A percentile compares a stretch with the other conserved stretches of the same genome.
phyloP scores from a whole-genome alignment of 2,329 filamentous ascomycete species.

The Lachnellula occidentalis region DNA sequence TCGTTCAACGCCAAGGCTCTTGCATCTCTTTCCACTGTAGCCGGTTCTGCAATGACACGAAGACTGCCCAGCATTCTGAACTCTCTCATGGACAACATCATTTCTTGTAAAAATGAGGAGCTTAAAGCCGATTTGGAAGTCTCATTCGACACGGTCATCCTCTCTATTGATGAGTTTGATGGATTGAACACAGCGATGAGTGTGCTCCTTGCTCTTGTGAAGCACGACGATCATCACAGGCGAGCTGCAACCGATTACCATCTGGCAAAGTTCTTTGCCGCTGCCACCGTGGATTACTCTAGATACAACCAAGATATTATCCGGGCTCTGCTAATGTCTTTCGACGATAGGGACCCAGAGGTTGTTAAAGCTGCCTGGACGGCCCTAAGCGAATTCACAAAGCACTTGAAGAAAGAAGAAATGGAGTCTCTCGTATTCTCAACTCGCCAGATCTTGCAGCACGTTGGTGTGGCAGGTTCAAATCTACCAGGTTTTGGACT shows the following conservation, averaged over 20 bases:
- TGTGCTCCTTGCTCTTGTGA: conserved; percentile 78
- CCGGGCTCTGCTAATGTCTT: conserved; percentile 81
- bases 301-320: conserved; percentile 95
- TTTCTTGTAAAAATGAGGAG: conserved; percentile 68
- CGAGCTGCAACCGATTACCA: conserved; percentile 74
- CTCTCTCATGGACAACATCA: conserved; percentile 87
- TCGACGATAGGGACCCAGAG: conserved; percentile 76
- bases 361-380: conserved; percentile 89
- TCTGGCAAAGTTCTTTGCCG: conserved; percentile 78
- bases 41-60: conserved; percentile 83
- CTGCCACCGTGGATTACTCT: conserved; percentile 81
- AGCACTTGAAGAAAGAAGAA: conserved; percentile 88
- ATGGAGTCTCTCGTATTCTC: conserved; percentile 91
- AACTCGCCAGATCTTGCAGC: conserved; percentile 77
- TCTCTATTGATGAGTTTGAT: conserved; percentile 93
- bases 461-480: conserved; percentile 80
- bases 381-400: conserved; percentile 81
- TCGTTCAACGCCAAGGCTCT: conserved; percentile 92
- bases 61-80: conserved; percentile 87
- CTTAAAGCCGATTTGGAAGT: conserved; percentile 67
- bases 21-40: conserved; percentile 88
- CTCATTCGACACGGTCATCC: conserved; percentile 83
- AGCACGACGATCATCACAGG: conserved; percentile 86
- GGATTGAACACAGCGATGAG: conserved; percentile 95
- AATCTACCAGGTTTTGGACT: conserved; percentile 84